Percentiles rank a stretch among this genome's conserved stretches.
Evolutionary conservation across 2,329 filamentous ascomycete species (phyloP).

Genomic region (Macrophomina pseudophaseolina): DNA sequence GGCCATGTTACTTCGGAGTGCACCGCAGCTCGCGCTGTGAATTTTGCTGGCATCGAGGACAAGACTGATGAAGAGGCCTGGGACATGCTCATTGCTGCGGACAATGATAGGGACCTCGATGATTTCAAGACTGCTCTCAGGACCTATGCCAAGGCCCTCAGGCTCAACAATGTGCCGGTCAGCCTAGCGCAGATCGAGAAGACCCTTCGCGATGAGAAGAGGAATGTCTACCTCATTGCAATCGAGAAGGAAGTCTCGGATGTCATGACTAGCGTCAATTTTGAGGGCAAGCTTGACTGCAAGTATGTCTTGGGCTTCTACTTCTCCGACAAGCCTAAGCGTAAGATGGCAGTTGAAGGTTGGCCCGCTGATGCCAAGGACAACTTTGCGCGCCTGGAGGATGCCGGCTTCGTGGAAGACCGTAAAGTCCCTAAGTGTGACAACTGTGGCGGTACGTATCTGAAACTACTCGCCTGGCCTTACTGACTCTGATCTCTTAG

Average conservation of each 20-base stretch:
- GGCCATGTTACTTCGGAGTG: slow-evolving; percentile 56
- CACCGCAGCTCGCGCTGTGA: slow-evolving; percentile 44
- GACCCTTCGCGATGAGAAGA: slow-evolving; percentile 54
- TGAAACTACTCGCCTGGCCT: not conserved
- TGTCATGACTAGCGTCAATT: slow-evolving; percentile 57
- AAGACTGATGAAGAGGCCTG: slow-evolving; percentile 57
- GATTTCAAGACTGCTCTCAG: slow-evolving; percentile 57
- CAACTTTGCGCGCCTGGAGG: slow-evolving; percentile 66
- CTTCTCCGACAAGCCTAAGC: slow-evolving; percentile 62
- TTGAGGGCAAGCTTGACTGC: slow-evolving; percentile 63
- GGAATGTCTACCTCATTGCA: slow-evolving; percentile 59
- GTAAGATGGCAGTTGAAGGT: slow-evolving; percentile 55
- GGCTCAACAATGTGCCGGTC: slow-evolving; percentile 37
- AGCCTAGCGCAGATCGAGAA: slow-evolving; percentile 56
- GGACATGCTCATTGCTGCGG: slow-evolving; percentile 55
- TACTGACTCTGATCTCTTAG: slow-evolving; percentile 31
- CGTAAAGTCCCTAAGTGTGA: slow-evolving; percentile 64
- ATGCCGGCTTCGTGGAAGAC: slow-evolving; percentile 69
- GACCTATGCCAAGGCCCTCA: slow-evolving; percentile 53
- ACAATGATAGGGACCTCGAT: slow-evolving; percentile 55
- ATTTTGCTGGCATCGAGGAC: slow-evolving; percentile 51
- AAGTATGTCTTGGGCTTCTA: slow-evolving; percentile 69
- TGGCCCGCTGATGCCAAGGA: slow-evolving; percentile 67
- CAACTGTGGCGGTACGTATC: slow-evolving; percentile 59
- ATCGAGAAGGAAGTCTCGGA: slow-evolving; percentile 51